Percentiles rank a stretch among this genome's conserved stretches.
Conservation (phyloP, 2,329 filamentous ascomycete genomes). For the Claviceps quebecensis region DNA sequence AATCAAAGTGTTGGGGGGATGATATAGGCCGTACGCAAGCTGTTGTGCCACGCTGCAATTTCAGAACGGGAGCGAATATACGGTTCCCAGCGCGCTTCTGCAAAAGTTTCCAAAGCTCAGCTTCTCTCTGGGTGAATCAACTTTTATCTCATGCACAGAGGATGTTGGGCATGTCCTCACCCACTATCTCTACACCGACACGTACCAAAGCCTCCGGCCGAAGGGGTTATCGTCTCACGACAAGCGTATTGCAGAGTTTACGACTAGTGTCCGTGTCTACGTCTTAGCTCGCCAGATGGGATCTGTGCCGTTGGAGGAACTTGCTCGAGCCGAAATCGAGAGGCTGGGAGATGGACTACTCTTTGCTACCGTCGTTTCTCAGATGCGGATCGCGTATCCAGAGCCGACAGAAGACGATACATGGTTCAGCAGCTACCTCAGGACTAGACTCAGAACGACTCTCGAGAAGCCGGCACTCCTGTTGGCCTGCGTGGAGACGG, state of each 20-base stretch:
- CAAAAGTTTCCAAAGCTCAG: neutral
- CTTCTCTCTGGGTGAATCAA: neutral
- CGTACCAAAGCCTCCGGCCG: neutral
- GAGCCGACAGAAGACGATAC: neutral
- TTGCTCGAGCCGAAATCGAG: neutral
- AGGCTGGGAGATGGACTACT: neutral
- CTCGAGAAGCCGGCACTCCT: neutral
- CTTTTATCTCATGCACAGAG: neutral
- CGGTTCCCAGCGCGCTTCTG: neutral
- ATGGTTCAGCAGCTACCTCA: neutral
- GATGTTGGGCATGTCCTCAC: neutral
- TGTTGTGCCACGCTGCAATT: neutral
- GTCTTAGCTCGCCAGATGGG: neutral
- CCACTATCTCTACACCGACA: neutral
- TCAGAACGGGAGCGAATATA: neutral
- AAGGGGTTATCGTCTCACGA: neutral
- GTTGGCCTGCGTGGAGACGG: neutral
- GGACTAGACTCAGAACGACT: neutral
- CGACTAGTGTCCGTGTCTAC: neutral
- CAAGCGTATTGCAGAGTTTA: neutral
- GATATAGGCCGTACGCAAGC: neutral
- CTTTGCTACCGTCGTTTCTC: neutral
- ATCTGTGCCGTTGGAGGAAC: neutral
- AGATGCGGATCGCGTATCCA: neutral
- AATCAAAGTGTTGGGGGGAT: too few species aligned